Evolutionary conservation across 352 stramenopile genomes (phyloP).

Genomic region (Phytophthora capsici): DNA sequence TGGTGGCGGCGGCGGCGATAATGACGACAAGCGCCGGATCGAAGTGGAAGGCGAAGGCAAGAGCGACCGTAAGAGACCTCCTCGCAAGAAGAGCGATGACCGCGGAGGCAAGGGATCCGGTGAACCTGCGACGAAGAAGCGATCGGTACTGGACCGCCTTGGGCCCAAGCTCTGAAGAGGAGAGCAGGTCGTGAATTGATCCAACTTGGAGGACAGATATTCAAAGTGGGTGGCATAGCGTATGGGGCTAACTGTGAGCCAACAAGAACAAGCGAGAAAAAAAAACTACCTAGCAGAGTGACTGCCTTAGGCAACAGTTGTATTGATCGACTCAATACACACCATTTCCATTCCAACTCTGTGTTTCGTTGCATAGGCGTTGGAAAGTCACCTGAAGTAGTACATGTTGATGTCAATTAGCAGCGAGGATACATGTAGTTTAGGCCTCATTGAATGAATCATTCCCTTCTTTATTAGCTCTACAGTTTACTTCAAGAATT

Average conservation of each 20-base stretch:
- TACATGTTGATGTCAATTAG: no score
- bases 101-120: conserved; percentile 52
- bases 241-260: neutral
- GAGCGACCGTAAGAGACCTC: conserved; percentile 30
- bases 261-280: no score
- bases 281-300: neutral
- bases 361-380: neutral
- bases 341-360: neutral
- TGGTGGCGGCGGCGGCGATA: conserved; percentile 28
- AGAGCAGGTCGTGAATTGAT: conserved; percentile 1
- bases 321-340: no score
- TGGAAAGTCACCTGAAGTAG: neutral
- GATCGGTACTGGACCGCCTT: conserved; percentile 82
- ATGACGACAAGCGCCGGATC: conserved; percentile 59
- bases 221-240: neutral
- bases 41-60: conserved; percentile 52
- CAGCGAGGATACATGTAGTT: no score
- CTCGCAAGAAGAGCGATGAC: conserved; percentile 57
- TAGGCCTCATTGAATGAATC: no score
- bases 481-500: no score
- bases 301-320: neutral
- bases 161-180: conserved; percentile 61
- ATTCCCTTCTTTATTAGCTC: no score
- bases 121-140: conserved; percentile 78
- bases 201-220: conserved; percentile 1